These are phyloP conservation scores for Dothiorella sarmentorum DNA, from an alignment of 2,329 filamentous ascomycete species.

Conservation along the genomic window DNA sequence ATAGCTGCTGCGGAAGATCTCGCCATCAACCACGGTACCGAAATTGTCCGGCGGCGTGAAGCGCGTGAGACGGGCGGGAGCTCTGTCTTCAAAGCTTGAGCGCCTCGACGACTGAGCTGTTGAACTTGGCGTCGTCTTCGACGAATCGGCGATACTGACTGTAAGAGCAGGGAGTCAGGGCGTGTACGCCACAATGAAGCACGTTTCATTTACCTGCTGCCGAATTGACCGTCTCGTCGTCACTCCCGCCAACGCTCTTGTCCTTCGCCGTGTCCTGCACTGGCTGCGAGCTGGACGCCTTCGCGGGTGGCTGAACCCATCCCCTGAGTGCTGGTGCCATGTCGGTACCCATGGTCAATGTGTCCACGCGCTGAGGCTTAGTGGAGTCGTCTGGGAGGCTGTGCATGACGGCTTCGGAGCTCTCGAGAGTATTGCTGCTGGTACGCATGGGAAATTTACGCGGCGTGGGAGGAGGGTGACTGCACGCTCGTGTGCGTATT, in stretches of 20 bases:
- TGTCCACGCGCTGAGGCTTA: not conserved
- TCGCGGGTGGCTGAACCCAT: not conserved
- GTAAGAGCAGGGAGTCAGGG: slow-evolving; percentile 9
- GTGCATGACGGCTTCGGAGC: not conserved
- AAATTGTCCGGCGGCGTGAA: slow-evolving; percentile 66
- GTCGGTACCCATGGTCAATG: not conserved
- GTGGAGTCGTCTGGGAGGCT: not conserved
- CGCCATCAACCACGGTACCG: slow-evolving; percentile 65
- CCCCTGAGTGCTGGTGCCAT: slow-evolving; percentile 7
- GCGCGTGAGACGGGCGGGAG: slow-evolving; percentile 36
- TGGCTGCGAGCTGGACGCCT: not conserved
- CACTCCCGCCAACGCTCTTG: slow-evolving; percentile 2
- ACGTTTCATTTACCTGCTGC: slow-evolving; percentile 14
- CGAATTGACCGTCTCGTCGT: not conserved
- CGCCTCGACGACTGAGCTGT: slow-evolving; percentile 15
- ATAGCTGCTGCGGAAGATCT: slow-evolving; percentile 79
- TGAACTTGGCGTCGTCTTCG: not conserved
- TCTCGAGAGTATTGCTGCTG: not conserved
- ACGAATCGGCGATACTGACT: slow-evolving; percentile 2
- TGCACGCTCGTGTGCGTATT: not conserved
- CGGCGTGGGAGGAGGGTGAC: not conserved
- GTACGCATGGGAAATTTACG: not conserved
- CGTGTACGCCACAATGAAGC: slow-evolving; percentile 6
- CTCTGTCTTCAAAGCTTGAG: slow-evolving; percentile 18
- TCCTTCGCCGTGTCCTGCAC: slow-evolving; percentile 11